Evolutionary conservation across 208 protist genomes (phyloP), one percentile per base, ranked within the genome.

Genomic region (Trypanosoma theileri): DNA sequence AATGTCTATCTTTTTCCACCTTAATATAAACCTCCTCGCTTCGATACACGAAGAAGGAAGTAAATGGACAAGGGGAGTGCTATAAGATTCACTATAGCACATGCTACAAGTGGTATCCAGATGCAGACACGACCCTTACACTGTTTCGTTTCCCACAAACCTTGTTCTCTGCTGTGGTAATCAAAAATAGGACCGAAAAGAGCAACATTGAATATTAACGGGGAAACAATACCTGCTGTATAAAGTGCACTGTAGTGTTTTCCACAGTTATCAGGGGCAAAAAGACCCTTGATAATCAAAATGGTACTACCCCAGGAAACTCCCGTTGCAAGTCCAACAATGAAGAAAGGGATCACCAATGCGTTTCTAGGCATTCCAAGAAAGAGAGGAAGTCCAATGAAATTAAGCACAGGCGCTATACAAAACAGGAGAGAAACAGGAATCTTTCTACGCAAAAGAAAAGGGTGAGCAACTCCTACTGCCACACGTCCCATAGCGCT

Each of bases 231-330:
- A 62, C 88, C 88, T 0, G 88, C 85, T 1, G 88, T 94, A 68
- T 92, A 94, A 12, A 94, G 72, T 53, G 79, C 85, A 55, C 82
- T 89, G 78, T 94, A 94, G 71, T 94, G 88, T 64, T 89, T 89
- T 26, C 88, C 88, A 57, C 84, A 89, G 66, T 90, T 91, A 51
- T 61, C 63, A 51, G 73, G 40, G 13, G 69, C 61, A 62, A 94
- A 94, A 48, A 92, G 64, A 19, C 76, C 69, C 17, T 84, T 94
- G 35, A 90, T 76, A 64, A 89, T 77, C 40, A 94, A 77, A 44
- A 94, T 80, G 16, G 80, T 85, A 60, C 79, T 84, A 28, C 88
- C 88, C 88, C 88, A 94, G 16, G 84, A 88, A 19, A 90, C 73
- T n/a, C 88, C 88, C 0, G 81, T 86, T 21, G 81, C 85, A 14